Evolutionary conservation across 139 green algal genomes (phyloP).

Genomic region (Dunaliella primolecta): DNA sequence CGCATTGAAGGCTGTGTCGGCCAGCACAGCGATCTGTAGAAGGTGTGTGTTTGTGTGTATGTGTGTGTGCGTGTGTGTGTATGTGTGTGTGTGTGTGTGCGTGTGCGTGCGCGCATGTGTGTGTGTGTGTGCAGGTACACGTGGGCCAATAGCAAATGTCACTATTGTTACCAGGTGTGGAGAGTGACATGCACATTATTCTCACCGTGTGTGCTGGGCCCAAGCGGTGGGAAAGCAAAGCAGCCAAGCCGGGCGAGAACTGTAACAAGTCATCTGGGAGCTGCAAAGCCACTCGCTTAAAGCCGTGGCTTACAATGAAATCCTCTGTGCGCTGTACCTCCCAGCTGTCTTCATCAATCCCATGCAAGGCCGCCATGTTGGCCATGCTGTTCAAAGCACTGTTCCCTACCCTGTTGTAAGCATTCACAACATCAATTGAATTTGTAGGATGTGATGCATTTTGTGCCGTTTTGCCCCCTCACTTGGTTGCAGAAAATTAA

Average conservation of each 20-base stretch:
- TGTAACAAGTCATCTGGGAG: conserved; percentile 69
- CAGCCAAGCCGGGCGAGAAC: conserved; percentile 39
- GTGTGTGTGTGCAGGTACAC: no score
- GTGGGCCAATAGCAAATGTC: no score
- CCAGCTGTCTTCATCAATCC: conserved; percentile 21
- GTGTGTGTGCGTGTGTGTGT: background rate
- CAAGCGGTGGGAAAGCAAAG: conserved; percentile 21
- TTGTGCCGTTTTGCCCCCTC: no score
- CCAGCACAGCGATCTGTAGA: conserved; percentile 69
- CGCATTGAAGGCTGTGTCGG: conserved; percentile 82
- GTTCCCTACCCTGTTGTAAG: background rate
- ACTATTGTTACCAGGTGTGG: no score
- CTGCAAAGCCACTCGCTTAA: conserved; percentile 58
- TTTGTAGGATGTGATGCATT: background rate
- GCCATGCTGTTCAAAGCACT: background rate
- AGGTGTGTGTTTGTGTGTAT: background rate
- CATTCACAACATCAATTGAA: background rate
- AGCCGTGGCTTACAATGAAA: conserved; percentile 49
- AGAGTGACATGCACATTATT: no score
- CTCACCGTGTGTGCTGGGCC: conserved; percentile 13
- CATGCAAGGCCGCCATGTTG: no score
- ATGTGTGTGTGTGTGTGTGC: background rate
- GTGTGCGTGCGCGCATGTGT: background rate
- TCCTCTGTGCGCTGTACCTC: conserved; percentile 36
- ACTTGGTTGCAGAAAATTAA: no score